Evolutionary conservation across 345 rosid genomes (phyloP).

Genomic region (Kandelia obovata): DNA sequence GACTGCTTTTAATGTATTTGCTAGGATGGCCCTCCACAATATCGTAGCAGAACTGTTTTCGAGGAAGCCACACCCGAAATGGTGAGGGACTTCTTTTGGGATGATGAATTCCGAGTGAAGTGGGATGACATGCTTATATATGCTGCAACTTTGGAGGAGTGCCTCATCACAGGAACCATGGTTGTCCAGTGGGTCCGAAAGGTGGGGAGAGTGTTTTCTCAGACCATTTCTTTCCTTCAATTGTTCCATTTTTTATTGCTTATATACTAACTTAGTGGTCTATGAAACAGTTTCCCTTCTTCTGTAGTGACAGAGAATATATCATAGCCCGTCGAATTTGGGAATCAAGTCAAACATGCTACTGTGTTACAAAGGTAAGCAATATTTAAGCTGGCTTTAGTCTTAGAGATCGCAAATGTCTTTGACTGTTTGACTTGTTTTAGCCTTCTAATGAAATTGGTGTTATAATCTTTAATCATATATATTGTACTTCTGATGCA

Average conservation of each 20-base stretch:
- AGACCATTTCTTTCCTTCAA: neutral
- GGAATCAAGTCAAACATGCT: slow-evolving; percentile 56
- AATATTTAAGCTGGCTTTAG: neutral
- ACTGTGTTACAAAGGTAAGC: slow-evolving; percentile 79
- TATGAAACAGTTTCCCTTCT: slow-evolving; percentile 65
- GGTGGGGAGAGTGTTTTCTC: slow-evolving; percentile 28
- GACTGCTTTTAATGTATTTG: slow-evolving; percentile 16
- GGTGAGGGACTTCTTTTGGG: slow-evolving; percentile 85
- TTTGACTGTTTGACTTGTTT: too few relatives aligned
- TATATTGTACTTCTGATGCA: too few relatives aligned
- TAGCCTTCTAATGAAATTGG: too few relatives aligned
- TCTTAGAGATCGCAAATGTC: too few relatives aligned
- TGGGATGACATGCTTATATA: slow-evolving; percentile 83
- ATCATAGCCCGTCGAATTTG: slow-evolving; percentile 77
- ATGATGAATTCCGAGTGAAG: slow-evolving; percentile 48
- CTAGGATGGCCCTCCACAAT: slow-evolving; percentile 73
- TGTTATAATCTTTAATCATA: too few relatives aligned
- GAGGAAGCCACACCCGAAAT: slow-evolving; percentile 65
- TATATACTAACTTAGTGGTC: slow-evolving; percentile 10
- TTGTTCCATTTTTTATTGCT: neutral
- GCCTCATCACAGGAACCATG: slow-evolving; percentile 65
- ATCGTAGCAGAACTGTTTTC: slow-evolving; percentile 57
- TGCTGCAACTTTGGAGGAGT: slow-evolving; percentile 51
- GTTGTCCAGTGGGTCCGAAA: slow-evolving; percentile 78
- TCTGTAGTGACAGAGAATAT: slow-evolving; percentile 83